Evolutionary conservation across 2,329 filamentous ascomycete genomes (phyloP).

Genomic region (Thelonectria rubi): DNA sequence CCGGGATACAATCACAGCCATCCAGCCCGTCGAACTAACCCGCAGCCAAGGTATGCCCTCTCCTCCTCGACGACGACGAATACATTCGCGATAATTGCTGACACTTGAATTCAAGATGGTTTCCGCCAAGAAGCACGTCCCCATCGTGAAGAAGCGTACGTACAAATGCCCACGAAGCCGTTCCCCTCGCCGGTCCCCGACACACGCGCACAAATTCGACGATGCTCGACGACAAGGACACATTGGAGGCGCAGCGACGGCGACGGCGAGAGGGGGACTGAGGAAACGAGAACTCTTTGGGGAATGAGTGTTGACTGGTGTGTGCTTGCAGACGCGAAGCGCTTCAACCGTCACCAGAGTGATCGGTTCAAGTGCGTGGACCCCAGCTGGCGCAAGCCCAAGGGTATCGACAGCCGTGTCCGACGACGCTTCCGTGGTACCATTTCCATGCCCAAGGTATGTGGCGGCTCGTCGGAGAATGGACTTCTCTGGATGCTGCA

Average conservation of each 20-base stretch:
- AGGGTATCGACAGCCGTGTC: constrained; percentile 99
- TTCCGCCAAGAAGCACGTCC: constrained; percentile 98
- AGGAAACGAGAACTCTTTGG: constrained; percentile 6
- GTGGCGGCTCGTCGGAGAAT: constrained; percentile 49
- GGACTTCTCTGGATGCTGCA: constrained; percentile 4
- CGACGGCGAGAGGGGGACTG: not conserved
- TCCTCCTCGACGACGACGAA: constrained; percentile 24
- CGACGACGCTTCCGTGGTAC: constrained; percentile 97
- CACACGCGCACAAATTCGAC: constrained; percentile 19
- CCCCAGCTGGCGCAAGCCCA: constrained; percentile 97
- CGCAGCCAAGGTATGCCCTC: constrained; percentile 53
- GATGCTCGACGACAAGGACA: constrained; percentile 30
- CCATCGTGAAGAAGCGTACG: constrained; percentile 99
- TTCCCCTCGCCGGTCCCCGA: constrained; percentile 16
- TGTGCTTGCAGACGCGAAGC: constrained; percentile 77
- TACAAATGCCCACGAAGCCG: constrained; percentile 48
- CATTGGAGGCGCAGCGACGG: constrained; percentile 12
- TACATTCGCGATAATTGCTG: constrained; percentile 39
- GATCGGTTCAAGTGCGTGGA: constrained; percentile 95
- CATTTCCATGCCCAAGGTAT: constrained; percentile 97
- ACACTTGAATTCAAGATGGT: constrained; percentile 75
- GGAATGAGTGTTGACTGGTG: constrained; percentile 50
- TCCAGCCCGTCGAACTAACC: constrained; percentile 46
- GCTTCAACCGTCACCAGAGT: constrained; percentile 97
- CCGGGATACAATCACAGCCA: constrained; percentile 48